Conservation (phyloP, 129 eudicot genomes). For the Heracleum sosnowskyi region DNA sequence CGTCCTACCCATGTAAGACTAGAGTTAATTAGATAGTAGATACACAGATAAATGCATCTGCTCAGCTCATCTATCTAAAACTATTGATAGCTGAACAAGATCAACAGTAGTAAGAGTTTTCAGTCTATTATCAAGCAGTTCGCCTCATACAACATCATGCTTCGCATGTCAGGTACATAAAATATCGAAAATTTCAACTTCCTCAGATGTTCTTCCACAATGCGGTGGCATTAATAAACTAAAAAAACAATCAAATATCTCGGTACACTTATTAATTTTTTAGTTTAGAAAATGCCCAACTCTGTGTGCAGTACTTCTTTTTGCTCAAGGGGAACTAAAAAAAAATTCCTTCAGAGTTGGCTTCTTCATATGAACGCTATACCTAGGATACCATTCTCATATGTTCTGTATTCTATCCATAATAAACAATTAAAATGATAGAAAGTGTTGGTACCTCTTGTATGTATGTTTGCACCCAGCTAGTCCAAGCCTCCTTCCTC, state of each 20-base stretch:
- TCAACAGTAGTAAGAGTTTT: not conserved
- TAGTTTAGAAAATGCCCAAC: not conserved
- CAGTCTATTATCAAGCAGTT: not conserved
- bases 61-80: not conserved
- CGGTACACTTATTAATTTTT: not conserved
- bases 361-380: not conserved
- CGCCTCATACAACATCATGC: not conserved
- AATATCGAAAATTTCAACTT: not conserved
- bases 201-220: not conserved
- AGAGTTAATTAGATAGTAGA: not conserved
- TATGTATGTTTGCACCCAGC: slow-evolving; percentile 79
- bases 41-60: not conserved
- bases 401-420: not conserved
- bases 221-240: not conserved
- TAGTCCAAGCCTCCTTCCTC: slow-evolving; percentile 96
- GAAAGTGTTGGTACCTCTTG: slow-evolving; percentile 51
- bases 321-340: not conserved
- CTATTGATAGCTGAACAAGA: not conserved
- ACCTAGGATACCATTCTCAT: not conserved
- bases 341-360: not conserved
- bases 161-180: not conserved
- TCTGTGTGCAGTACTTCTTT: not conserved
- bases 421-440: not conserved
- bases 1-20: not conserved
- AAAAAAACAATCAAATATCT: not conserved